Base-by-base conservation (phyloP, 2,329 filamentous ascomycete genomes). In the Fusarium circinatum region DNA sequence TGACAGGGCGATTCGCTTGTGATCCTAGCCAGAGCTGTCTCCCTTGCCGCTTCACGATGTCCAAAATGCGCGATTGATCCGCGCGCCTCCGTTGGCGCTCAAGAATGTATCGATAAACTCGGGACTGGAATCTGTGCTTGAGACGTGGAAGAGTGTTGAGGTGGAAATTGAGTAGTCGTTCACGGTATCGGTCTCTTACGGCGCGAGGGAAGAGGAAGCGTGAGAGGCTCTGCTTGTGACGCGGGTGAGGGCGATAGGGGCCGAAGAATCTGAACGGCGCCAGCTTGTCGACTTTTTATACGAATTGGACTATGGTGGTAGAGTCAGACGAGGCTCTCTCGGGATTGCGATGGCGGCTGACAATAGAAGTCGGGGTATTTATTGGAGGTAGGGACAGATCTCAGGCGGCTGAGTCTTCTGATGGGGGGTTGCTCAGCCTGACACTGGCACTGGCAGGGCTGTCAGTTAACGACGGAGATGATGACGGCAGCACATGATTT, bases 101-200 rank as follows among this genome's bases (percentile, higher is more conserved):
- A 71, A 95, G 84, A 64, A 97, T 86, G 72, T 92, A 93, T 51
- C 88, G 88, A 80, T 96, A 97, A 73, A 98, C 90, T 63, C 91
- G 89, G 42, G 91, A 91, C 83, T 97, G 94, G 14, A 94, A 84
- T 60, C 88, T 86, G 79, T 92, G 90, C 78, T 92, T 93, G 77
- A 94, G 88, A 57, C 87, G 85, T 18, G 94, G 93, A 30, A 97
- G 82, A 10, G 89, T 93, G 76, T 95, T 90, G 87, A 94, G 89
- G 71, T 90, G 93, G 81, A 98, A 90, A 74, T 87, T 85, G 76
- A 91, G 87, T 61, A 96, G 85, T 70, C 88, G 89, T 68, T 91
- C 89, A 79, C 90, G 90, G 76, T 91, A 91, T 75, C 87, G 89
- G 71, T 89, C 86, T 80, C 89, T 89, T 62, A 89, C 78, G 70